Evolutionary conservation across 2,329 filamentous ascomycete genomes (phyloP).

Genomic region (Phaeosphaeria sp.): DNA sequence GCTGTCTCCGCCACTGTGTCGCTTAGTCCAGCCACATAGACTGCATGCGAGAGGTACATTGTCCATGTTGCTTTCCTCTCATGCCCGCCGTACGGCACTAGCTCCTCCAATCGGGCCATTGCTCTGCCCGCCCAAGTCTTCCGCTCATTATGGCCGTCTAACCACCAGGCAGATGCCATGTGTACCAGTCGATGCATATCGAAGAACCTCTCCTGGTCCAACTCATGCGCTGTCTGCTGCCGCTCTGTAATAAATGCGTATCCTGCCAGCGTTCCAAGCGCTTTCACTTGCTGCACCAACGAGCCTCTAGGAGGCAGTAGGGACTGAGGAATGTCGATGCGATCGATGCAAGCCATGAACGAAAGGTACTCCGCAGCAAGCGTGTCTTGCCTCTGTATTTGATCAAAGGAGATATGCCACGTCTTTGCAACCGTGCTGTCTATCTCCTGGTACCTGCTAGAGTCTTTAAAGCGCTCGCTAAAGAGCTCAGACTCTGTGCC

Average conservation of each 20-base stretch:
- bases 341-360: slow-evolving; percentile 17
- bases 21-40: slow-evolving; percentile 9
- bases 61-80: slow-evolving; percentile 33
- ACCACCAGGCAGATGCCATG: slow-evolving; percentile 42
- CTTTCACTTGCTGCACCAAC: slow-evolving; percentile 28
- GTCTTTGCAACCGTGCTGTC: slow-evolving; percentile 46
- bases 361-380: slow-evolving; percentile 44
- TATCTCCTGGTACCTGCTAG: slow-evolving; percentile 32
- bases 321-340: slow-evolving; percentile 41
- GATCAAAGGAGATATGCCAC: slow-evolving; percentile 49
- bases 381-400: slow-evolving; percentile 39
- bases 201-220: slow-evolving; percentile 16
- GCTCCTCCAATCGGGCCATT: slow-evolving; percentile 22
- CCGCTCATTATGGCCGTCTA: slow-evolving; percentile 25
- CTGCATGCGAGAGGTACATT: slow-evolving; percentile 42
- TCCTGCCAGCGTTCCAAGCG: slow-evolving; percentile 40
- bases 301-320: slow-evolving; percentile 36
- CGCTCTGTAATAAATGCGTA: slow-evolving; percentile 42
- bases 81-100: no score
- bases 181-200: slow-evolving; percentile 46
- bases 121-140: slow-evolving; percentile 19
- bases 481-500: slow-evolving; percentile 38
- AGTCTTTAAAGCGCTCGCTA: slow-evolving; percentile 42
- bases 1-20: not conserved
- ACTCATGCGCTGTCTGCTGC: slow-evolving; percentile 3